Evolutionary conservation across 2,329 filamentous ascomycete genomes (phyloP), one percentile per base, ranked within the genome.

Genomic region (Fusarium burgessii): DNA sequence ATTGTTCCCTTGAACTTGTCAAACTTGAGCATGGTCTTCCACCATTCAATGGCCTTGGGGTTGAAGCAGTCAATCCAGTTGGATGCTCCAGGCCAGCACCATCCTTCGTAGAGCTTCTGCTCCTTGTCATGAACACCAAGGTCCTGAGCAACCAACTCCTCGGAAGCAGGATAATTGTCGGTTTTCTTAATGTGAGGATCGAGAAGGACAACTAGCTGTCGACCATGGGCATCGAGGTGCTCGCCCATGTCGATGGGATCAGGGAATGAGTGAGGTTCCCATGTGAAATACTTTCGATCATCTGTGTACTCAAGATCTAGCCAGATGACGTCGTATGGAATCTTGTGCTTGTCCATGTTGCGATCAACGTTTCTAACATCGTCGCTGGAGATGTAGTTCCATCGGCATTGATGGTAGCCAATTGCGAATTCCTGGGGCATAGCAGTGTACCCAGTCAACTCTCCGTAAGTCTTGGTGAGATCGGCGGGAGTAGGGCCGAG

Each of bases 301-400:
- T 99, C 93, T 0, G 95, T 97, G 81, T 98, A 99, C 83, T 99
- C 96, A 73, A 99, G 93, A 77, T 99, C 96, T 20, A 99, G 90
- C 96, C 96, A 99, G 77, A 99, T 99, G 71, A 98, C 93, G 81
- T 99, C 96, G 83, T 98, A 99, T 0, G 96, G 96, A 58, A 99
- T 98, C 78, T 93, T 91, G 82, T 91, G 90, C 83, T 96, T 97
- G 84, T 98, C 95, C 84, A 99, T 97, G 80, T 97, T 97, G 72
- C 93, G 91, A 79, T 98, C 95, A 43, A 99, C 95, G 77, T 98
- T 95, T 80, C 93, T 97, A 63, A 99, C 95, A 81, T 99, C 96
- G 71, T 98, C 94, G 76, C 98, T 95, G 2, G 94, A 97, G 61
- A 98, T 91, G 79, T 99, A 99, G 83, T 99, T 99, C 96, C 96